These are phyloP conservation scores for Tulasnella sp. DNA, from an alignment of 768 basidiomycete species.

Conservation along the genomic window DNA sequence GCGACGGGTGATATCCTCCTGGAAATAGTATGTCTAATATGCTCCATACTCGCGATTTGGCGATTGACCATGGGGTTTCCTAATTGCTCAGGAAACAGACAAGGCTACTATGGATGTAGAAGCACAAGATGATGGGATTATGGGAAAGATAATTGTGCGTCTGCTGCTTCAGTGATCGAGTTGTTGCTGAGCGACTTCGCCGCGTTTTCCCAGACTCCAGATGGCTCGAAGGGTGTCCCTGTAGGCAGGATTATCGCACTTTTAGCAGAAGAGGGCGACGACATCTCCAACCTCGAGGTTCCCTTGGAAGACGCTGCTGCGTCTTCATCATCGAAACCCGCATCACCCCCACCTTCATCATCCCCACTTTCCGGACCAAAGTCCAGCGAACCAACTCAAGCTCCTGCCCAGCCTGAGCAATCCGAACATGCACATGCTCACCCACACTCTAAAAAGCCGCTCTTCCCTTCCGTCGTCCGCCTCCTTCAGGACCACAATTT, in stretches of 20 bases:
- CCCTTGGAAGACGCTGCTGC: constrained; percentile 38
- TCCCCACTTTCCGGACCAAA: constrained; percentile 20
- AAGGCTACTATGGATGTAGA: constrained; percentile 98
- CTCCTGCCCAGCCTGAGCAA: constrained; percentile 10
- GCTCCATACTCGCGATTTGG: background rate
- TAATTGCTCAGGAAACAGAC: constrained; percentile 64
- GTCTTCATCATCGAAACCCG: constrained; percentile 16
- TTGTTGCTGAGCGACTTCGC: background rate
- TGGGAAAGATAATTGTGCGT: constrained; percentile 61
- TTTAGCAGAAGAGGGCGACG: constrained; percentile 92
- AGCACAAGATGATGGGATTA: constrained; percentile 90
- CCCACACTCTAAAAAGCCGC: constrained; percentile 29
- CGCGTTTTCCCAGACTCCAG: constrained; percentile 39
- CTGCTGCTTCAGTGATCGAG: background rate
- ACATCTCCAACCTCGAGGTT: constrained; percentile 70
- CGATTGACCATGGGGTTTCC: background rate
- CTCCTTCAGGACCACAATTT: constrained; percentile 59
- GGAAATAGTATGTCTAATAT: constrained; percentile 52
- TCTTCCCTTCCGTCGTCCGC: constrained; percentile 87
- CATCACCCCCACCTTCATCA: constrained; percentile 12
- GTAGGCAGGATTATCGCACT: constrained; percentile 88
- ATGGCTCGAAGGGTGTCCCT: constrained; percentile 73
- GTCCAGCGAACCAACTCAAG: constrained; percentile 19
- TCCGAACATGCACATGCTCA: constrained; percentile 19
- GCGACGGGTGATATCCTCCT: constrained; percentile 73